Evolutionary conservation across 495 filamentous ascomycete species (phyloP).

Genomic region (Hypoxylon cercidicola): DNA sequence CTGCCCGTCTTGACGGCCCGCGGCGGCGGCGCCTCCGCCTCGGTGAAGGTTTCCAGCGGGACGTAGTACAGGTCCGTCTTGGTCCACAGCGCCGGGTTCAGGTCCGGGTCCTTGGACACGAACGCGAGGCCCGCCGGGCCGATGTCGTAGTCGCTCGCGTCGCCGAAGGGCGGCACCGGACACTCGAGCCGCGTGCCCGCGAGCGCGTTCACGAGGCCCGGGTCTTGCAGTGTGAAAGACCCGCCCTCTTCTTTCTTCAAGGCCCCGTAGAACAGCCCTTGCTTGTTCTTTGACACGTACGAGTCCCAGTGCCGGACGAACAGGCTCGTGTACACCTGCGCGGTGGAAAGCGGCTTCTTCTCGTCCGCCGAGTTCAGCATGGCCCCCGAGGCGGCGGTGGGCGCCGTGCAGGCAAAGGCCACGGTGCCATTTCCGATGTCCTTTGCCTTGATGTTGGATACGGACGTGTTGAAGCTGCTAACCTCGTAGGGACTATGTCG

Average conservation of each 20-base stretch:
- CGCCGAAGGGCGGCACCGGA: slow-evolving; percentile 68
- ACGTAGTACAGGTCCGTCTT: slow-evolving; percentile 81
- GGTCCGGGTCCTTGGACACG: slow-evolving; percentile 81
- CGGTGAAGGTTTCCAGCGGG: slow-evolving; percentile 68
- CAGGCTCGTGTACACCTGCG: slow-evolving; percentile 72
- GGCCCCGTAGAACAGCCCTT: slow-evolving; percentile 76
- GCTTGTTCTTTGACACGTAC: slow-evolving; percentile 74
- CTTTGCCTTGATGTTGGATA: slow-evolving; percentile 80
- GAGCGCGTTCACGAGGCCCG: slow-evolving; percentile 67
- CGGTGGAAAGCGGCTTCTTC: slow-evolving; percentile 65
- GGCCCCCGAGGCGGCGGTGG: slow-evolving; percentile 68
- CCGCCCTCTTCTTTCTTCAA: slow-evolving; percentile 61
- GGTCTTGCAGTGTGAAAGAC: slow-evolving; percentile 52
- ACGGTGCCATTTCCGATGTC: slow-evolving; percentile 68
- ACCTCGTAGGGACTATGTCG: slow-evolving; percentile 65
- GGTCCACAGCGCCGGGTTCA: slow-evolving; percentile 83
- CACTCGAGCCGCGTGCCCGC: slow-evolving; percentile 66
- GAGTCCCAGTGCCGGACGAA: slow-evolving; percentile 84
- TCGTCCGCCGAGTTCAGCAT: slow-evolving; percentile 69
- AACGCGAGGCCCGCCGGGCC: slow-evolving; percentile 73
- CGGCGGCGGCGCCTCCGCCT: slow-evolving; percentile 57
- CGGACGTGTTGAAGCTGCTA: slow-evolving; percentile 70
- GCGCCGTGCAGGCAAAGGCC: slow-evolving; percentile 74
- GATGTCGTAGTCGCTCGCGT: slow-evolving; percentile 67
- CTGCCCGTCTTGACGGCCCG: slow-evolving; percentile 59